These are phyloP conservation scores for Taiozyma sp. DNA, from an alignment of 1,139 yeast genomes.

Conservation along the genomic window DNA sequence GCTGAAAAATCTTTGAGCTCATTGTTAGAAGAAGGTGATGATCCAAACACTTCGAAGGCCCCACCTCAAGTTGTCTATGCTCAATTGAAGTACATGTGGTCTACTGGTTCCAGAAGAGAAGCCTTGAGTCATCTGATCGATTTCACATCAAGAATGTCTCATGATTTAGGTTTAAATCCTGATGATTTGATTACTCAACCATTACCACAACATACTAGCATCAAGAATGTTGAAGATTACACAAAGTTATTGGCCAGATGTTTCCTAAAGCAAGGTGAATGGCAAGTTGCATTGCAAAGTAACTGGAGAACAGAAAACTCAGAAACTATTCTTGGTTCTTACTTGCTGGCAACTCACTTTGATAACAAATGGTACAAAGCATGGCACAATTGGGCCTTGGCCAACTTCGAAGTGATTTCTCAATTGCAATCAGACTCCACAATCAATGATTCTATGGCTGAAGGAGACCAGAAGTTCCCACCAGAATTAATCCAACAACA, in stretches of 20 bases:
- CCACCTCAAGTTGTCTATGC: constrained; percentile 98
- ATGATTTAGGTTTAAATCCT: constrained; percentile 73
- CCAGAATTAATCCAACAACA: constrained; percentile 71
- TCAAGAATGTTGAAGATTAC: constrained; percentile 74
- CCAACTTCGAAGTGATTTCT: constrained; percentile 92
- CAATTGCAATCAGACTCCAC: constrained; percentile 41
- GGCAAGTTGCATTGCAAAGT: constrained; percentile 81
- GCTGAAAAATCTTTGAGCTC: constrained; percentile 89
- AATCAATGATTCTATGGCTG: constrained; percentile 26
- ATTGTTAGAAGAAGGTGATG: constrained; percentile 51
- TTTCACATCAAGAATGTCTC: constrained; percentile 87
- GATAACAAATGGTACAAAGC: constrained; percentile 95
- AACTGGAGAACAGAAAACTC: constrained; percentile 65
- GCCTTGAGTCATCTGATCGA: constrained; percentile 84
- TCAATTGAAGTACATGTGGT: constrained; percentile 95
- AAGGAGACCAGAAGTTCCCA: constrained; percentile 32
- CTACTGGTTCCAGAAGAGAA: constrained; percentile 82
- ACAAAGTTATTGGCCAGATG: constrained; percentile 90
- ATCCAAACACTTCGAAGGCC: constrained; percentile 65
- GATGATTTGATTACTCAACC: constrained; percentile 86
- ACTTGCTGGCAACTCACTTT: constrained; percentile 88
- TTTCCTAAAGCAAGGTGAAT: constrained; percentile 95
- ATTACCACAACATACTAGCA: constrained; percentile 70
- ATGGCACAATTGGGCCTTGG: constrained; percentile 99
- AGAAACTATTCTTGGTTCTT: constrained; percentile 86